Percentiles rank a stretch among this genome's conserved stretches.
Conservation (phyloP, 306 rosid species). For the Calophaca sinica region DNA sequence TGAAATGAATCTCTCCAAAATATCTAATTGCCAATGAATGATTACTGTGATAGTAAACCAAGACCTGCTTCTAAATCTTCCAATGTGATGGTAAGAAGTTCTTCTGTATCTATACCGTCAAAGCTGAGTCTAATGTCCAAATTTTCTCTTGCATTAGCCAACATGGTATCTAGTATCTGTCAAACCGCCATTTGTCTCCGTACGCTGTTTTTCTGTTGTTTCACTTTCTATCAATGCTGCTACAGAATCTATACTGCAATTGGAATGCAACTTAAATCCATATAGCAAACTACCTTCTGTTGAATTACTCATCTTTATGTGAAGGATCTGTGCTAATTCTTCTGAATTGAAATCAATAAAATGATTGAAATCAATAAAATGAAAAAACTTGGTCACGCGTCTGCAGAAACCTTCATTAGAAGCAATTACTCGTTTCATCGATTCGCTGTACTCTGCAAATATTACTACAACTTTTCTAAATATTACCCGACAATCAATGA, state of each 20-base stretch:
- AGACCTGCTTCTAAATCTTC: conserved; percentile 87
- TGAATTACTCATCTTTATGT: conserved; percentile 80
- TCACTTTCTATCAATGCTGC: conserved; percentile 65
- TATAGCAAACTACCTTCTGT: conserved; percentile 71
- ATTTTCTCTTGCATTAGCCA: conserved; percentile 86
- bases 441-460: conserved; percentile 90
- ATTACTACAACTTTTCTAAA: conserved; percentile 88
- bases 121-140: conserved; percentile 91
- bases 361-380: conserved; percentile 79
- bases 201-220: conserved; percentile 80
- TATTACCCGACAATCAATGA: too few relatives aligned
- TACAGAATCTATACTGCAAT: conserved; percentile 71
- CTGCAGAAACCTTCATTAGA: conserved; percentile 96
- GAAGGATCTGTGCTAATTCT: conserved; percentile 84
- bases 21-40: conserved; percentile 45
- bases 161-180: conserved; percentile 78
- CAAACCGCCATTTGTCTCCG: conserved; percentile 87
- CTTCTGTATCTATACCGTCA: conserved; percentile 85
- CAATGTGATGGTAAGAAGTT: conserved; percentile 77
- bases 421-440: conserved; percentile 89
- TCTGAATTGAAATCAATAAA: too few relatives aligned
- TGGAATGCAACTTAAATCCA: conserved; percentile 80
- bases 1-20: conserved; percentile 44
- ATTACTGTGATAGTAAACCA: conserved; percentile 57
- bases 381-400: conserved; percentile 93